Base-by-base conservation (phyloP, 1,284 basidiomycete genomes). In the Crocinoboletus sp. region DNA sequence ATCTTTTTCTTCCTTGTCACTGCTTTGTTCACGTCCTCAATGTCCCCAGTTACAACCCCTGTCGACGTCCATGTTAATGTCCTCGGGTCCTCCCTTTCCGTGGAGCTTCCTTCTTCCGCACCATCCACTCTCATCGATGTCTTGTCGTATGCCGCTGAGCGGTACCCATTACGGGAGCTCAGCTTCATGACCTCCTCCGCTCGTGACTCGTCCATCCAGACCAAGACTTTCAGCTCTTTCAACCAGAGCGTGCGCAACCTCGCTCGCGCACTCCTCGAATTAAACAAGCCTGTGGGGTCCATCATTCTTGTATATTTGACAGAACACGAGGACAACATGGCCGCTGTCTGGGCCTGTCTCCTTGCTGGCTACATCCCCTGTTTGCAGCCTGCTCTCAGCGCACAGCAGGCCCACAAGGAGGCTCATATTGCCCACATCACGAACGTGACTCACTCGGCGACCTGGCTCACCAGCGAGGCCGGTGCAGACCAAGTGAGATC, bases 311-410 rank as follows among this genome's bases (percentile, higher is more conserved):
- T 59, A 4, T 63, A 59, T 22, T 25, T 62, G 20, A 63, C 58
- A 1, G 57, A 59, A 25, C 58, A 63, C 11, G 60, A 61, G 31
- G 57, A 61, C 34, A 63, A 49, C 24, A 61, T 59, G 57, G 51
- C 54, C 6, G 60, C 56, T 3, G 22, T 59, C 16, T 59, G 60
- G 60, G 54, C 60, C 0, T 63, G 56, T 38, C 43, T 59, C 1
- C 38, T 58, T 1, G 58, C 57, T 2, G 57, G 57, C 13, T 61
- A 61, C 32, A 44, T 63, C 6, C 57, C 60, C 0, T 63, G 60
- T 36, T 22, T 63, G 39, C 60, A 59, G 30, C 57, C 57, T 12
- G 45, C 58, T 6, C 41, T 58, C 19, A 60, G 57, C 24, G 60
- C 57, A n/a, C 57, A 58, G 16, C 48, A 59, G 24, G 43, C 60